Percentiles rank a stretch among this genome's conserved stretches.
Conservation (phyloP, 2,329 filamentous ascomycete species). For the Coccinonectria pachysandricola region DNA sequence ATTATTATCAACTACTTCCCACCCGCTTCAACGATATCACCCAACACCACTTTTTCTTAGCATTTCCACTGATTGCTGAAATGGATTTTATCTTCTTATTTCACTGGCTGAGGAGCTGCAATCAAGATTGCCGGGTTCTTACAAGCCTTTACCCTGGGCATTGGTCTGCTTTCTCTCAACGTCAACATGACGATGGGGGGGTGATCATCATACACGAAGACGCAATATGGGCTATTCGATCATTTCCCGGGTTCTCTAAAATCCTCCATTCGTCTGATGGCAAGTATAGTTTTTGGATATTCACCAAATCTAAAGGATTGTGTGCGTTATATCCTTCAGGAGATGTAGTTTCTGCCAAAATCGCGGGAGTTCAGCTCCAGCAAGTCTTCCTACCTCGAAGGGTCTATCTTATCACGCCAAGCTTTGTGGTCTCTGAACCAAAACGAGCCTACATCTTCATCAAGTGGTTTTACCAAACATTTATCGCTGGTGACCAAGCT, state of each 20-base stretch:
- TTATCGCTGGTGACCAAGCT: constrained; percentile 3
- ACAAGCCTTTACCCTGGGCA: constrained; percentile 31
- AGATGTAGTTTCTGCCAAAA: constrained; percentile 1
- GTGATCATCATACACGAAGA: constrained; percentile 37
- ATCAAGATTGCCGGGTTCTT: constrained; percentile 32
- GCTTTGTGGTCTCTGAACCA: constrained; percentile 30
- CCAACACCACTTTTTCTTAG: constrained; percentile 33
- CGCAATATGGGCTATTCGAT: constrained; percentile 25
- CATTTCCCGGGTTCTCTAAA: constrained; percentile 27
- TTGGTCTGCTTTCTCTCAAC: constrained; percentile 35
- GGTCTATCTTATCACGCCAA: constrained; percentile 31
- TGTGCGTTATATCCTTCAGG: constrained; percentile 8
- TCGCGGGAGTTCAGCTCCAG: constrained; percentile 17
- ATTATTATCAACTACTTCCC: constrained; percentile 22
- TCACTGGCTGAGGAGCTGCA: constrained; percentile 33
- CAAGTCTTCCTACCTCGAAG: constrained; percentile 22
- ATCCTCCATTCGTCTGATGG: constrained; percentile 21
- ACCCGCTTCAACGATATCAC: constrained; percentile 5
- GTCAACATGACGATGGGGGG: constrained; percentile 15
- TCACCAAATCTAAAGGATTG: constrained; percentile 23
- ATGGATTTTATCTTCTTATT: constrained; percentile 28
- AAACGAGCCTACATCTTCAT: constrained; percentile 23
- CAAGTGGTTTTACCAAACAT: constrained; percentile 24
- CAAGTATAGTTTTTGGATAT: constrained; percentile 29
- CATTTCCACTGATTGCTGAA: constrained; percentile 33